phyloP scores from a whole-genome alignment of 768 basidiomycete species.

The Tylopilus balloui region DNA sequence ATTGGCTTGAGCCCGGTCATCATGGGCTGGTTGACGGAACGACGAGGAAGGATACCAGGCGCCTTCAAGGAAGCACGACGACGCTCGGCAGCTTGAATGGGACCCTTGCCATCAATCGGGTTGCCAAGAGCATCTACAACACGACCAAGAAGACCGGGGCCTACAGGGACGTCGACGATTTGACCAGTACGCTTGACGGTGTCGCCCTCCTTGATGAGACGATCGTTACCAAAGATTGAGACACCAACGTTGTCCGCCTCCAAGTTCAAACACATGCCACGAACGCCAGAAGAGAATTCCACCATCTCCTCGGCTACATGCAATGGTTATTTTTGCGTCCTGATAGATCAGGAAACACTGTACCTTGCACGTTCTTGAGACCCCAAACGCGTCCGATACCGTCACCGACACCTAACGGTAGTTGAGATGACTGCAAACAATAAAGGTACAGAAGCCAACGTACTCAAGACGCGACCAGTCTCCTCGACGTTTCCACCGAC shows the following conservation, averaged over 20 bases:
- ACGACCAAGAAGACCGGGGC: constrained; percentile 94
- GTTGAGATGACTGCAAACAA: constrained; percentile 6
- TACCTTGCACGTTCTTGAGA: constrained; percentile 96
- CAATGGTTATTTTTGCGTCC: constrained; percentile 1
- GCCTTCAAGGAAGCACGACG: constrained; percentile 98
- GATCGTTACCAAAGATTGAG: constrained; percentile 97
- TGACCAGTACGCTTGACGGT: constrained; percentile 99
- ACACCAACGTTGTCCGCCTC: constrained; percentile 99
- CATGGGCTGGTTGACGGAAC: constrained; percentile 99
- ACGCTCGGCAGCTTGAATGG: constrained; percentile 89
- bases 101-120: constrained; percentile 99
- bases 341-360: constrained; percentile 12
- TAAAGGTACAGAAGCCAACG: constrained; percentile 31
- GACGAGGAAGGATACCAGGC: constrained; percentile 97
- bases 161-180: constrained; percentile 99
- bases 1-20: constrained; percentile 99
- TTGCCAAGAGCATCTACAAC: constrained; percentile 99
- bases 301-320: constrained; percentile 97
- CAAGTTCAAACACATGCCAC: constrained; percentile 99
- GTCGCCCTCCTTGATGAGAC: constrained; percentile 99
- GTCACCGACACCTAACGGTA: constrained; percentile 85
- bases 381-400: constrained; percentile 99
- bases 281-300: constrained; percentile 99
- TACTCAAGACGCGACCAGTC: constrained; percentile 97
- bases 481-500: constrained; percentile 96